These are phyloP conservation scores for Neopestalotiopsis sp. DNA, from an alignment of 2,329 filamentous ascomycete species.

Conservation along the genomic window DNA sequence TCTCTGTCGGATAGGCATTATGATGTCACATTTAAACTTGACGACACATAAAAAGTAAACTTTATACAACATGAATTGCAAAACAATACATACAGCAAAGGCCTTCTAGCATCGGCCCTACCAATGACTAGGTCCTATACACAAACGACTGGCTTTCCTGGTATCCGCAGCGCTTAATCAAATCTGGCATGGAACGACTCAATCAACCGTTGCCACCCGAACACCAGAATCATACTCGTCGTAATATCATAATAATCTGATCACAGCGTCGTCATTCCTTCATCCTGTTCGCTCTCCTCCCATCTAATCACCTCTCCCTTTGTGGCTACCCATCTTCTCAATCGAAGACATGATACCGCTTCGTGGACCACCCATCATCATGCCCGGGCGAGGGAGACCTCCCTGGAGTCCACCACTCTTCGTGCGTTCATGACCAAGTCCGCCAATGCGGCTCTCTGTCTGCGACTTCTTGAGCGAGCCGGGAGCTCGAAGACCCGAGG, in stretches of 20 bases:
- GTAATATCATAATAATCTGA: conserved; percentile 1
- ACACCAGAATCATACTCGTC: conserved; percentile 18
- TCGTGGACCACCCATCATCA: conserved; percentile 50
- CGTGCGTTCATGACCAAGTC: conserved; percentile 50
- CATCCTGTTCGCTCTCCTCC: not conserved
- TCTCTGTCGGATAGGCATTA: too few species aligned
- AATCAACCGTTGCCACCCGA: conserved; percentile 11
- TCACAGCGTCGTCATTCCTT: conserved; percentile 2
- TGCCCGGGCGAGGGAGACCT: conserved; percentile 56
- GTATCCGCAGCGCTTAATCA: conserved; percentile 7
- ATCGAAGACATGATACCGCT: conserved; percentile 85
- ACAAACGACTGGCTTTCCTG: not conserved
- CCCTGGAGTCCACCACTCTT: conserved; percentile 46
- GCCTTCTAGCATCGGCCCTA: not conserved
- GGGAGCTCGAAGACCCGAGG: conserved; percentile 68
- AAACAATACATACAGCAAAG: not conserved
- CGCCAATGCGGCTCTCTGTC: conserved; percentile 53
- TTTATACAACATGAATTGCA: conserved; percentile 2
- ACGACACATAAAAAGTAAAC: too few species aligned
- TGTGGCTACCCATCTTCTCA: conserved; percentile 80
- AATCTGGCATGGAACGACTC: not conserved
- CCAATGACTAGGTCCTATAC: not conserved
- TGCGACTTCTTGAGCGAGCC: conserved; percentile 49
- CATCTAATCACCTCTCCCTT: conserved; percentile 44
- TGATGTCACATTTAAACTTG: too few species aligned